Percentiles rank a stretch among this genome's conserved stretches.
phyloP scores from a whole-genome alignment of 805 yeast species.

The Candida silvatica region DNA sequence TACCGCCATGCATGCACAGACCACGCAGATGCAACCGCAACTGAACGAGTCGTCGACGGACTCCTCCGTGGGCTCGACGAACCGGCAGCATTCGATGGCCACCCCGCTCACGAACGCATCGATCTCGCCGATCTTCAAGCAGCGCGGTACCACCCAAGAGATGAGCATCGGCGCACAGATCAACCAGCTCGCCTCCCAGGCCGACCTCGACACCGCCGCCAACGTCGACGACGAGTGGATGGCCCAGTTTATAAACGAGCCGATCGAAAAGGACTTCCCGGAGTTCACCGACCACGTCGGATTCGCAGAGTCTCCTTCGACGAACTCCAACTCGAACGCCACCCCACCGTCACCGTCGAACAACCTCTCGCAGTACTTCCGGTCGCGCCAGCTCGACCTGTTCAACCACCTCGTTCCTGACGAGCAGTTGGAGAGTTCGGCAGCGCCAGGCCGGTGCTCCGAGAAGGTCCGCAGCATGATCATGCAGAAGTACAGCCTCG shows the following conservation, averaged over 20 bases:
- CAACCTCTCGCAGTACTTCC: slow-evolving; percentile 53
- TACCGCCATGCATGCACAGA: too few species aligned
- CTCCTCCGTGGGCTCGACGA: slow-evolving; percentile 2
- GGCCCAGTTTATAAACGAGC: slow-evolving; percentile 59
- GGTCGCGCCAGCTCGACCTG: slow-evolving; percentile 58
- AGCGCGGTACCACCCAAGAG: too few species aligned
- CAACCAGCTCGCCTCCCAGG: too few species aligned
- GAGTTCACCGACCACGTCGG: slow-evolving; percentile 50
- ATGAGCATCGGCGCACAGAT: too few species aligned
- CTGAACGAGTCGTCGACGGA: slow-evolving; percentile 3
- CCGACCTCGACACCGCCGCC: too few species aligned
- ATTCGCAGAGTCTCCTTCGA: slow-evolving; percentile 35
- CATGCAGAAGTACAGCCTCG: slow-evolving; percentile 42
- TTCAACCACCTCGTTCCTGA: slow-evolving; percentile 36
- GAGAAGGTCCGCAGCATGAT: slow-evolving; percentile 47
- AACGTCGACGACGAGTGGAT: slow-evolving; percentile 44
- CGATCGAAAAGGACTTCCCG: slow-evolving; percentile 51
- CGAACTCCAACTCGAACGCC: slow-evolving; percentile 9
- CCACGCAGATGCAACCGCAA: too few species aligned
- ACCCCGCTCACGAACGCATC: slow-evolving; percentile 2
- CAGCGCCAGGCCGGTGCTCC: slow-evolving; percentile 31
- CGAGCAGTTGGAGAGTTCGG: slow-evolving; percentile 20
- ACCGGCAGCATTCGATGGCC: not conserved
- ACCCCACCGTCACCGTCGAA: slow-evolving; percentile 16
- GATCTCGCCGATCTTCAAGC: too few species aligned